phyloP scores from a whole-genome alignment of 768 basidiomycete species.

The Rhizopogon salebrosus region DNA sequence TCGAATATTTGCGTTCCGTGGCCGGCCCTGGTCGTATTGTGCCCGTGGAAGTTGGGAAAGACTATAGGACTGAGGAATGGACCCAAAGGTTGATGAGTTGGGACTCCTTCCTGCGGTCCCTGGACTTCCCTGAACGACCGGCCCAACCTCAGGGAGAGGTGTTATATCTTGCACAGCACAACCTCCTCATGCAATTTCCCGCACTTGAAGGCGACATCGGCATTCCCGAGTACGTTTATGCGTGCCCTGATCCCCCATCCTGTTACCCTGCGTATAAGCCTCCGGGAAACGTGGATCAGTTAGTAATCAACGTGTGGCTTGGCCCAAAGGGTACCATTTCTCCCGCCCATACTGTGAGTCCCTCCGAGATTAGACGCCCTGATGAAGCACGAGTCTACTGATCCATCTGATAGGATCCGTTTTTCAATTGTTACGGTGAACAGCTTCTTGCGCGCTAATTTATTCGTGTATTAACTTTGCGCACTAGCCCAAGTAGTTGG shows the following conservation, averaged over 20 bases:
- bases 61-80: conserved; percentile 83
- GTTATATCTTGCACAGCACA: conserved; percentile 89
- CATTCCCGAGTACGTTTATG: conserved; percentile 88
- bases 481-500: conserved; percentile 81
- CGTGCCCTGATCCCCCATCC: conserved; percentile 41
- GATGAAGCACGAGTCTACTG: conserved; percentile 5
- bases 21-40: conserved; percentile 82
- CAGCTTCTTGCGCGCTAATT: conserved; percentile 2
- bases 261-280: conserved; percentile 51
- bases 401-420: conserved; percentile 67
- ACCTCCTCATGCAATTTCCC: conserved; percentile 82
- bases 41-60: conserved; percentile 83
- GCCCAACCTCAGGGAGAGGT: conserved; percentile 20
- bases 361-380: conserved; percentile 7
- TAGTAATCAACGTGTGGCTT: conserved; percentile 76
- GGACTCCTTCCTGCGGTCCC: conserved; percentile 61
- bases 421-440: conserved; percentile 85
- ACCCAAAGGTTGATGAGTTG: conserved; percentile 73
- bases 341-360: conserved; percentile 83
- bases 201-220: conserved; percentile 65
- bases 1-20: conserved; percentile 60
- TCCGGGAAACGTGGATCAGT: conserved; percentile 59
- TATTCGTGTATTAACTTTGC: conserved; percentile 2
- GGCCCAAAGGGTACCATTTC: conserved; percentile 76
- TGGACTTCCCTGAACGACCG: conserved; percentile 24